A percentile compares a stretch with the other conserved stretches of the same genome.
phyloP scores from a whole-genome alignment of 208 protist genomes.

The Trypanosoma avium region DNA sequence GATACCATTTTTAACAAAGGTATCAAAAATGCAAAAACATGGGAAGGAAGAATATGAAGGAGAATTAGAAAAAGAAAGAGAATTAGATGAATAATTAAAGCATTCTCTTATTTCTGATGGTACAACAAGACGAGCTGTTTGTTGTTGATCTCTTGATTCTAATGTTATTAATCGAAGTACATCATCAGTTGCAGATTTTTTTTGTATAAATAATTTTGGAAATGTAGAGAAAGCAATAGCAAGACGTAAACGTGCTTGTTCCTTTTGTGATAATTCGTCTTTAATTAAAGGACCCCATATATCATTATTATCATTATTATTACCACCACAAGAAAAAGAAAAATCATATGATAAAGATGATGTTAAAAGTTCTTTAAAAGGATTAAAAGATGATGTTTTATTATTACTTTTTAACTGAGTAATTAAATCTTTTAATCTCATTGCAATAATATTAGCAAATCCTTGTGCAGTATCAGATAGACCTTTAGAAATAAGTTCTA shows the following conservation, averaged over 20 bases:
- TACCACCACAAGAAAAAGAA: background rate
- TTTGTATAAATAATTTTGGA: conserved; percentile 21
- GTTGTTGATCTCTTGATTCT: conserved; percentile 24
- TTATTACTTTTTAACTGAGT: background rate
- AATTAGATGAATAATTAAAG: background rate
- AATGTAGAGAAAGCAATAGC: conserved; percentile 24
- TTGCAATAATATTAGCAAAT: conserved; percentile 7
- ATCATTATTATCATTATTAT: background rate
- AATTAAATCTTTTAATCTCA: background rate
- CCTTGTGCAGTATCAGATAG: background rate
- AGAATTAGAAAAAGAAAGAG: background rate
- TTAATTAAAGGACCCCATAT: conserved; percentile 1
- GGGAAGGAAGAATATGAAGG: conserved; percentile 5
- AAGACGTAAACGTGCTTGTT: conserved; percentile 19
- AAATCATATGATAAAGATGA: too few relatives aligned
- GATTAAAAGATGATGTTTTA: background rate
- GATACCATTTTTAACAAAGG: background rate
- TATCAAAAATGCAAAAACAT: conserved; percentile 25
- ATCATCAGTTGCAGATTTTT: background rate
- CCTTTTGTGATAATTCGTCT: background rate
- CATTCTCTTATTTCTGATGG: conserved; percentile 1
- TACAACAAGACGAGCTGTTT: conserved; percentile 3
- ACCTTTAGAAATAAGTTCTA: conserved; percentile 17
- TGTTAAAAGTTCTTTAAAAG: background rate
- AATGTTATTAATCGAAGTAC: conserved; percentile 12